Evolutionary conservation across 352 stramenopile genomes (phyloP).

Genomic region (Salisapilia sapeloensis): DNA sequence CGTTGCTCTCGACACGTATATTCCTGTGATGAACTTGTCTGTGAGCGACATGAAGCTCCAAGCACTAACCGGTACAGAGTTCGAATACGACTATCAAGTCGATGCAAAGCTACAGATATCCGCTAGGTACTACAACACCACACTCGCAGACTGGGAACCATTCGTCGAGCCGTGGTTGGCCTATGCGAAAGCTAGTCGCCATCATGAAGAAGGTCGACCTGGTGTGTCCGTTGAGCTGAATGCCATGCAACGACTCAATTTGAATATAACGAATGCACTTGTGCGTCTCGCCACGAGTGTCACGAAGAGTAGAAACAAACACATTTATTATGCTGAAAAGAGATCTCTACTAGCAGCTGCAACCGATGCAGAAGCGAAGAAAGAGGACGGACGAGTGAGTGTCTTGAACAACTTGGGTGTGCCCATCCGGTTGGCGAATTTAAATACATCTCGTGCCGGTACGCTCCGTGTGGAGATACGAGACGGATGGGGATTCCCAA

Average conservation of each 20-base stretch:
- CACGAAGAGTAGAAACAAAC: conserved; percentile 49
- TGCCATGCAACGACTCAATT: conserved; percentile 68
- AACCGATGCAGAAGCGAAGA: conserved; percentile 64
- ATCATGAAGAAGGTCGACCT: conserved; percentile 21
- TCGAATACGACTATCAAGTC: conserved; percentile 35
- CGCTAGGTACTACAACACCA: conserved; percentile 78
- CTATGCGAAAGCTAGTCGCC: conserved; percentile 50
- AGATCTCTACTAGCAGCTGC: conserved; percentile 56
- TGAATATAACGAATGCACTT: conserved; percentile 76
- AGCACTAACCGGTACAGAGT: conserved; percentile 48
- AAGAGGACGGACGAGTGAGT: conserved; percentile 68
- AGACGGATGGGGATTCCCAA: conserved; percentile 72
- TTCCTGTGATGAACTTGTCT: conserved; percentile 81
- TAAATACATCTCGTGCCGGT: conserved; percentile 73
- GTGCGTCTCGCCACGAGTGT: conserved; percentile 68
- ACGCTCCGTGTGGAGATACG: conserved; percentile 66
- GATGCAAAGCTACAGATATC: conserved; percentile 70
- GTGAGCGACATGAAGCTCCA: conserved; percentile 73
- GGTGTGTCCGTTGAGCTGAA: conserved; percentile 63
- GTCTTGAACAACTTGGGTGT: conserved; percentile 82
- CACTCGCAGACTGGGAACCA: conserved; percentile 75
- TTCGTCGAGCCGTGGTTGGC: conserved; percentile 74
- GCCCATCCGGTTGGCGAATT: conserved; percentile 72
- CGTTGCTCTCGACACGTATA: conserved; percentile 79
- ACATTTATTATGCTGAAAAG: conserved; percentile 58